phyloP scores from a whole-genome alignment of 805 yeast genomes.

The Hanseniaspora pseudoguilliermondii region DNA sequence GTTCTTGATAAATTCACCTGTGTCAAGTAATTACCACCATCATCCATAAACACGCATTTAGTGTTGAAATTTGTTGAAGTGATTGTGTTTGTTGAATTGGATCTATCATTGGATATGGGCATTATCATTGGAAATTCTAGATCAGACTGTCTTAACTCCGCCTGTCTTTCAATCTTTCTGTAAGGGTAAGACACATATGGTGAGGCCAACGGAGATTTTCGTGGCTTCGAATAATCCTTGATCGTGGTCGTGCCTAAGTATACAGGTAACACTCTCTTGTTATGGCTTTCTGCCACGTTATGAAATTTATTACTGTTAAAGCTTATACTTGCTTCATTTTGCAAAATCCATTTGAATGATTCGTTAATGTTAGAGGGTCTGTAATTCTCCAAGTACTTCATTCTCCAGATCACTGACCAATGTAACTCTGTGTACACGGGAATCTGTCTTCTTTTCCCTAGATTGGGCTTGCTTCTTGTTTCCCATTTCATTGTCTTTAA shows the following conservation, averaged over 20 bases:
- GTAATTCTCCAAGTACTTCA: slow-evolving; percentile 36
- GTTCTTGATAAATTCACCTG: not conserved
- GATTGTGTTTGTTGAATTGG: not conserved
- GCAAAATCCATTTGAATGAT: slow-evolving; percentile 20
- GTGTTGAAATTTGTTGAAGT: not conserved
- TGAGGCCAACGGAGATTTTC: slow-evolving; percentile 7
- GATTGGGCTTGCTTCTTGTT: slow-evolving; percentile 39
- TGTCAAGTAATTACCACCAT: not conserved
- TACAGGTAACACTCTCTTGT: not conserved
- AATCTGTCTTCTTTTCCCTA: slow-evolving; percentile 40
- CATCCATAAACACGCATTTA: not conserved
- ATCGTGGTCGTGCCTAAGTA: not conserved
- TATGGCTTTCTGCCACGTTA: not conserved
- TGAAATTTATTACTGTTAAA: not conserved
- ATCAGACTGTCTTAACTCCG: not conserved
- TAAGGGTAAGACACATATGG: slow-evolving; percentile 7
- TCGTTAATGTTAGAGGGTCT: slow-evolving; percentile 30
- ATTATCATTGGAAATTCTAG: not conserved
- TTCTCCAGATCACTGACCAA: slow-evolving; percentile 53
- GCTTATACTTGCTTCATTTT: slow-evolving; percentile 17
- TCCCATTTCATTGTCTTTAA: slow-evolving; percentile 36
- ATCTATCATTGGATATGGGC: not conserved
- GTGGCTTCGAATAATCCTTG: not conserved
- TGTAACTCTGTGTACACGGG: slow-evolving; percentile 40
- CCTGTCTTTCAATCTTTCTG: not conserved